Percentiles rank a stretch among this genome's conserved stretches.
Evolutionary conservation across 2,329 filamentous ascomycete genomes (phyloP).

Genomic region (Geoglossum cookeanum): DNA sequence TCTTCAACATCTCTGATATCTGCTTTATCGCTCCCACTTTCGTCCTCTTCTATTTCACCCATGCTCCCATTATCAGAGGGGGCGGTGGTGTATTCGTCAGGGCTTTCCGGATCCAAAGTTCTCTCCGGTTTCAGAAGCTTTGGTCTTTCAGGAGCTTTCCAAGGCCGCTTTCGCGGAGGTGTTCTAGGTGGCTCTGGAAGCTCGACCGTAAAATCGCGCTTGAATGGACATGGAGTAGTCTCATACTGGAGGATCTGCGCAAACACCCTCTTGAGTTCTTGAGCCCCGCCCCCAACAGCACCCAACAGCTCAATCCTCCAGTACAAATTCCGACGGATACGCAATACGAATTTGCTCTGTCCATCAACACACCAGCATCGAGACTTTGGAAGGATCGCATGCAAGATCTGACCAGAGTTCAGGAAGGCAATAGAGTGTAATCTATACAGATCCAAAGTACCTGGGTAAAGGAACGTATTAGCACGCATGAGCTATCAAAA

Average conservation of each 20-base stretch:
- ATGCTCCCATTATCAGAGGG: conserved; percentile 9
- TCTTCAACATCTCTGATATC: conserved; percentile 7
- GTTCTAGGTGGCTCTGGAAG: conserved; percentile 49
- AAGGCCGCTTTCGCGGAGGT: conserved; percentile 47
- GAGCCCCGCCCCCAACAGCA: conserved; percentile 37
- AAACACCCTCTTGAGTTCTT: conserved; percentile 49
- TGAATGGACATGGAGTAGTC: conserved; percentile 72
- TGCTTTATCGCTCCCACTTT: conserved; percentile 12
- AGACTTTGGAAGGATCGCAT: conserved; percentile 73
- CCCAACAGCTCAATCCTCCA: conserved; percentile 71
- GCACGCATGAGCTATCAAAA: conserved; percentile 1
- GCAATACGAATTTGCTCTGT: conserved; percentile 66
- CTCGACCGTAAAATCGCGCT: conserved; percentile 53
- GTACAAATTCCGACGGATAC: conserved; percentile 65
- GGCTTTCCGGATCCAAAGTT: conserved; percentile 7
- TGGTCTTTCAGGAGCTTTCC: conserved; percentile 40
- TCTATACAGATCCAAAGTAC: conserved; percentile 65
- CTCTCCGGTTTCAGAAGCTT: conserved; percentile 14
- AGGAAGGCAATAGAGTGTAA: conserved; percentile 76
- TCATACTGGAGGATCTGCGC: conserved; percentile 65
- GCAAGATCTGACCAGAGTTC: conserved; percentile 64
- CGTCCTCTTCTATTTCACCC: background rate
- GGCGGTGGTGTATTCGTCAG: conserved; percentile 6
- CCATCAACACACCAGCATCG: conserved; percentile 90
- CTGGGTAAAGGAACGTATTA: conserved; percentile 20